phyloP scores from a whole-genome alignment of 2,329 filamentous ascomycete species.

The Grosmannia huntii region DNA sequence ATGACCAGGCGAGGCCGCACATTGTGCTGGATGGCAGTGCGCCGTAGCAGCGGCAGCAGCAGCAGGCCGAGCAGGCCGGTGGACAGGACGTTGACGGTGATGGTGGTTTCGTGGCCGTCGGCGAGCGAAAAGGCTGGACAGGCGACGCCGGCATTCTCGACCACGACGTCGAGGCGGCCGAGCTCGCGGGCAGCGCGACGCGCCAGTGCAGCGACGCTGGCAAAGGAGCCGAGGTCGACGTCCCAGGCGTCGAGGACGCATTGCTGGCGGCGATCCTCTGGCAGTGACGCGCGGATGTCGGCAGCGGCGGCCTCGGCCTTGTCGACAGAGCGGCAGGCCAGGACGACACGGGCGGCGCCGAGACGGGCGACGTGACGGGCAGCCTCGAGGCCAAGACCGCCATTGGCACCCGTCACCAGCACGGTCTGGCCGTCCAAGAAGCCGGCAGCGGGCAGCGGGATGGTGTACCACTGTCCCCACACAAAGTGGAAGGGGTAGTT shows the following conservation, averaged over 20 bases:
- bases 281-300: constrained; percentile 20
- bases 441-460: constrained; percentile 13
- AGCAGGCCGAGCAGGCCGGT: constrained; percentile 31
- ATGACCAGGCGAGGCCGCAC: constrained; percentile 23
- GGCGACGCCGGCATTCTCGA: constrained; percentile 28
- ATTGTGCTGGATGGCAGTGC: constrained; percentile 21
- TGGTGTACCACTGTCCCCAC: constrained; percentile 10
- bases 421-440: constrained; percentile 17
- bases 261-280: neutral
- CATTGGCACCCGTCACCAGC: constrained; percentile 26
- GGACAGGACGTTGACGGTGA: constrained; percentile 34
- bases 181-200: constrained; percentile 16
- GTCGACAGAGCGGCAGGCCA: constrained; percentile 23
- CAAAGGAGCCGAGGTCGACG: constrained; percentile 34
- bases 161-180: constrained; percentile 27
- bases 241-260: constrained; percentile 33
- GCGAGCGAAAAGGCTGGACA: constrained; percentile 7
- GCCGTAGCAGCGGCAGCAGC: constrained; percentile 28
- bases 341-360: constrained; percentile 23
- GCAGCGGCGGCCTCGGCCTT: constrained; percentile 26
- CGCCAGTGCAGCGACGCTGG: constrained; percentile 31
- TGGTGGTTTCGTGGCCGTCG: constrained; percentile 25
- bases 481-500: constrained; percentile 8
- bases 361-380: constrained; percentile 24
- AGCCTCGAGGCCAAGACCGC: constrained; percentile 25